Evolutionary conservation across 1,284 basidiomycete genomes (phyloP), one percentile per base, ranked within the genome.

Genomic region (Gomphus bonarii): DNA sequence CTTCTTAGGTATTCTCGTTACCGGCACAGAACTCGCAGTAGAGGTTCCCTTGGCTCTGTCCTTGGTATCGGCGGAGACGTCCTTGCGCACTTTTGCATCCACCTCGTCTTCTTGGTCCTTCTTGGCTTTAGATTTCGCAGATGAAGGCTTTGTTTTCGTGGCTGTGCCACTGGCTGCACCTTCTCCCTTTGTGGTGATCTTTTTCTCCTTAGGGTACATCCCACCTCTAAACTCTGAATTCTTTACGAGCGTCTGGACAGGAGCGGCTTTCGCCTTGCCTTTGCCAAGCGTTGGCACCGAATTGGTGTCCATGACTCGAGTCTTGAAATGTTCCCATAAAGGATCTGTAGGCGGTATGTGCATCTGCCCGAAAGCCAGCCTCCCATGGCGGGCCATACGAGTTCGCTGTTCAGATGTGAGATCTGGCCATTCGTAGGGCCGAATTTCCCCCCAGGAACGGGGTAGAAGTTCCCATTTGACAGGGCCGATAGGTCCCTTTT

Each of bases 401-500:
- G 66, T 68, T 1, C 77, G 73, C 48, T 81, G 78, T 1, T 68
- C 50, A 20, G 77, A 73, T 0, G 73, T 69, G 20, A 83, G 71
- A 30, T 69, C 70, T 0, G 72, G 69, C 74, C 76, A 84, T 60
- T 81, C 80, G 59, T 74, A 82, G 0, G 86, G 86, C 6, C 83
- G 80, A 68, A 86, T 80, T 62, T 87, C 81, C 30, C 71, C 72
- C 84, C 84, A 88, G 0, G 75, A 68, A 36, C 67, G 63, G n/a
- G 73, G 68, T 59, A 79, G 82, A 59, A 88, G 76, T 28, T 68
- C 63, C 75, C 82, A 88, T 36, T 30, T 35, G 11, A 33, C 20
- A 30, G 48, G 40, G 11, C 35, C 38, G 11, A 18, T 14, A 16
- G 25, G 28, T 36, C 25, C 31, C 12, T 42, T 50, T 16, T 12